These are phyloP conservation scores for Xylaria sp. DNA, from an alignment of 2,329 filamentous ascomycete genomes.

Conservation along the genomic window DNA sequence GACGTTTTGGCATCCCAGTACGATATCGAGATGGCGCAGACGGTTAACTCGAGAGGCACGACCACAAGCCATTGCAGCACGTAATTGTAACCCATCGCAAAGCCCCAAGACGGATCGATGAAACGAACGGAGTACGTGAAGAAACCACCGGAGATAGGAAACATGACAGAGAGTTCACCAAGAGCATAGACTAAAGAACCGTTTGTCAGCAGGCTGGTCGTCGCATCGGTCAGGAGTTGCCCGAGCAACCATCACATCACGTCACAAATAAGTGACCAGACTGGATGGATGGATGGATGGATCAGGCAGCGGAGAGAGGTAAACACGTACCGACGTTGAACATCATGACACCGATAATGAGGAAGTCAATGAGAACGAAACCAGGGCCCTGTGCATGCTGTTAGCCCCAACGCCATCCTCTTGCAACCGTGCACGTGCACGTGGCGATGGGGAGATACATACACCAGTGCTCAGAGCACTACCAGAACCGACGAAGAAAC, in stretches of 20 bases:
- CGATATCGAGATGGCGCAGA: constrained; percentile 42
- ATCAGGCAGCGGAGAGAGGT: background rate
- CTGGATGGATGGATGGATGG: too few species aligned
- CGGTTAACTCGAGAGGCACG: constrained; percentile 45
- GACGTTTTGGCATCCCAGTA: constrained; percentile 45
- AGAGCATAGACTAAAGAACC: constrained; percentile 47
- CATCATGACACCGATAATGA: constrained; percentile 55
- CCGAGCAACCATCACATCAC: background rate
- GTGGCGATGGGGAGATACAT: constrained; percentile 20
- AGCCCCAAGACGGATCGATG: constrained; percentile 46
- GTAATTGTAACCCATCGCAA: constrained; percentile 41
- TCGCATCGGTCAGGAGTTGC: background rate
- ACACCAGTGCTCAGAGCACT: constrained; percentile 44
- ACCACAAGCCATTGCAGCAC: constrained; percentile 46
- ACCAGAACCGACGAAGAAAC: constrained; percentile 58
- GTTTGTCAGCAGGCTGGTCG: constrained; percentile 6
- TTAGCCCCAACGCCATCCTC: background rate
- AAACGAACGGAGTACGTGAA: constrained; percentile 47
- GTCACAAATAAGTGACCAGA: background rate
- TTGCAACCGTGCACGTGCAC: background rate
- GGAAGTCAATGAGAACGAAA: constrained; percentile 44
- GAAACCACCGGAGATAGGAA: constrained; percentile 47
- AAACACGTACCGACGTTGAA: constrained; percentile 44
- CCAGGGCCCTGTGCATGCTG: constrained; percentile 34
- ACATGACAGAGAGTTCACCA: constrained; percentile 47